These are phyloP conservation scores for Geotrichum bryndzae DNA, from an alignment of 1,139 yeast species.

Conservation along the genomic window DNA sequence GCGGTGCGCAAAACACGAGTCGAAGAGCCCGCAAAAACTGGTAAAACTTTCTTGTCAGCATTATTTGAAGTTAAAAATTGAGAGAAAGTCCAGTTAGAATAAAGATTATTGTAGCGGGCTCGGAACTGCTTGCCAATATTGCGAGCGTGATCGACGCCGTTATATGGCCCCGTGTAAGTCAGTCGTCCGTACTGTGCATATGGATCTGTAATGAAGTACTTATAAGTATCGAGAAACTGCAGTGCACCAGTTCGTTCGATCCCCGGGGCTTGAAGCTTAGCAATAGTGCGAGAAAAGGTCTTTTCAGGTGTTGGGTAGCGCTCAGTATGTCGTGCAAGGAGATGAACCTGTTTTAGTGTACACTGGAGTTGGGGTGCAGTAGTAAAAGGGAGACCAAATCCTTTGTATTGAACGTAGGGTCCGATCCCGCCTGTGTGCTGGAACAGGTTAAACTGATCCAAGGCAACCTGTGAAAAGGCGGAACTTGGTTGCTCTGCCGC, in stretches of 20 bases:
- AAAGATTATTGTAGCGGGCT: conserved; percentile 14
- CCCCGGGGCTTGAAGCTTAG: conserved; percentile 13
- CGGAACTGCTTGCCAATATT: conserved; percentile 14
- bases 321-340: conserved; percentile 22
- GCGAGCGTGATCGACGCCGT: conserved; percentile 17
- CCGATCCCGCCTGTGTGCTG: conserved; percentile 19
- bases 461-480: background rate
- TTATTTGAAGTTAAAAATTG: background rate
- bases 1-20: conserved; percentile 21
- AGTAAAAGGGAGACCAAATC: conserved; percentile 32
- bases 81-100: background rate
- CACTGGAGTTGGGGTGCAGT: conserved; percentile 24
- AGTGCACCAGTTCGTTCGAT: conserved; percentile 18
- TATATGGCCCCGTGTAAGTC: conserved; percentile 21
- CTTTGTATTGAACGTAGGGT: conserved; percentile 40
- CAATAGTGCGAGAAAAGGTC: conserved; percentile 13
- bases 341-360: conserved; percentile 20
- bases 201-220: conserved; percentile 15
- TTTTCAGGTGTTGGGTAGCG: conserved; percentile 20
- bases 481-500: background rate
- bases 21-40: conserved; percentile 19
- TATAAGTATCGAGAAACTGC: conserved; percentile 18
- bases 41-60: background rate
- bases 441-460: conserved; percentile 12
- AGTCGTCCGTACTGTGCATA: conserved; percentile 17